A percentile compares a stretch with the other conserved stretches of the same genome.
These are phyloP conservation scores for Cercospora janseana DNA, from an alignment of 2,329 filamentous ascomycete genomes.

Conservation along the genomic window DNA sequence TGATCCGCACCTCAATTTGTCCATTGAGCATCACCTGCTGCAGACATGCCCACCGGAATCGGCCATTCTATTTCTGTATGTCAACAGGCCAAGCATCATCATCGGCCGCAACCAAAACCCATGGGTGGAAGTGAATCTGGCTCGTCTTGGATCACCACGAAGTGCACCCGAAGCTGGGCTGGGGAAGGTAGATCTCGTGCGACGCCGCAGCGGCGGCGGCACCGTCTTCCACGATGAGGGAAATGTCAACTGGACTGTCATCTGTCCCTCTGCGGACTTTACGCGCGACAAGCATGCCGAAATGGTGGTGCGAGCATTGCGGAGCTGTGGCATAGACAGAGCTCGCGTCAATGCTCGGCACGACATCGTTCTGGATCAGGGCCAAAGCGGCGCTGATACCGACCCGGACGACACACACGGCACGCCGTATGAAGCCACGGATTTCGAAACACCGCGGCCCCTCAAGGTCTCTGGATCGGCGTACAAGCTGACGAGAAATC, in stretches of 20 bases:
- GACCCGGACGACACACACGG: conserved; percentile 45
- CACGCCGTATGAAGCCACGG: conserved; percentile 44
- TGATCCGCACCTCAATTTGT: conserved; percentile 86
- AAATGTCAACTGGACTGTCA: conserved; percentile 94
- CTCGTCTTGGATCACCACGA: conserved; percentile 52
- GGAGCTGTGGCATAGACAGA: conserved; percentile 55
- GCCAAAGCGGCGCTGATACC: conserved; percentile 23
- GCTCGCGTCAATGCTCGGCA: conserved; percentile 83
- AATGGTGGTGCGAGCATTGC: conserved; percentile 86
- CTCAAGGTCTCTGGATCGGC: conserved; percentile 90
- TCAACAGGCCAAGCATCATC: conserved; percentile 82
- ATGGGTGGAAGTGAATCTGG: conserved; percentile 85
- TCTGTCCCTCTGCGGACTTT: conserved; percentile 73
- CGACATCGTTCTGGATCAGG: conserved; percentile 77
- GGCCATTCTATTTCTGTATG: conserved; percentile 80
- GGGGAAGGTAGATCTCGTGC: conserved; percentile 62
- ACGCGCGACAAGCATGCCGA: conserved; percentile 83
- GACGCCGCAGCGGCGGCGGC: conserved; percentile 83
- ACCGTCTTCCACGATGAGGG: conserved; percentile 91
- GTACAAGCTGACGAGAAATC: conserved; percentile 80
- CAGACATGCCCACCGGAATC: conserved; percentile 69
- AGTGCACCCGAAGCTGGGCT: conserved; percentile 35
- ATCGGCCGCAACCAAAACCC: conserved; percentile 97
- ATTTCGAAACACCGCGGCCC: conserved; percentile 36
- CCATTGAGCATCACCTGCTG: conserved; percentile 87